Conservation (phyloP, 1,284 basidiomycete species). For the Vanrija pseudolonga region DNA sequence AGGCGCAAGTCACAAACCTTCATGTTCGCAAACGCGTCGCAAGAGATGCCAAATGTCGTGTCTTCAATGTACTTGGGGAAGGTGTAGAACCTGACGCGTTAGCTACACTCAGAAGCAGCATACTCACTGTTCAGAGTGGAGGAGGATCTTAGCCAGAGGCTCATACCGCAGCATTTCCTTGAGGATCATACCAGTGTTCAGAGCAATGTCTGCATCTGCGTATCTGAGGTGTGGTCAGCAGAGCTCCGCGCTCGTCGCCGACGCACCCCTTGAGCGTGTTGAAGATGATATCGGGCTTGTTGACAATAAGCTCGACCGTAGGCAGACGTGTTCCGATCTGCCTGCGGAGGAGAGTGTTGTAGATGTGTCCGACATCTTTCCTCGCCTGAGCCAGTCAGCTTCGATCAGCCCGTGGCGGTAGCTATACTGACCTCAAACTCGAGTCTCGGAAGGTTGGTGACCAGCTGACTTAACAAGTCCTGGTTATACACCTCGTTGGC, state of each 20-base stretch:
- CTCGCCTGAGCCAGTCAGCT: conserved; percentile 47
- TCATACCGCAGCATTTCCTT: conserved; percentile 97
- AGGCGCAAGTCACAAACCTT: conserved; percentile 53
- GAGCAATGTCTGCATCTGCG: conserved; percentile 86
- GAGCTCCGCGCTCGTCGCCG: not conserved
- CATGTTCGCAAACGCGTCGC: conserved; percentile 94
- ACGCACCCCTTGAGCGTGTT: conserved; percentile 69
- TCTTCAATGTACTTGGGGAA: conserved; percentile 97
- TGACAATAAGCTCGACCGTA: conserved; percentile 88
- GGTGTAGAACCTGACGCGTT: conserved; percentile 74
- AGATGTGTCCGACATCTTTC: conserved; percentile 96
- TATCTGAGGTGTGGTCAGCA: conserved; percentile 55
- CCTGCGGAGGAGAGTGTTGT: conserved; percentile 88
- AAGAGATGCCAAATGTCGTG: conserved; percentile 96
- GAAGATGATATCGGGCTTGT: conserved; percentile 84
- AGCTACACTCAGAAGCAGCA: conserved; percentile 1
- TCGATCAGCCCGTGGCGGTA: not conserved
- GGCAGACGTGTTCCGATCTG: conserved; percentile 91
- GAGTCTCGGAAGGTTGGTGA: conserved; percentile 75
- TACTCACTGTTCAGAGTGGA: conserved; percentile 87
- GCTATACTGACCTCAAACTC: conserved; percentile 83
- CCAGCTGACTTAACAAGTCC: conserved; percentile 77
- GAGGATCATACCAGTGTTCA: conserved; percentile 97
- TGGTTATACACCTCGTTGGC: conserved; percentile 93
- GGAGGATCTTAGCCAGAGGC: conserved; percentile 78